Percentiles rank a stretch among this genome's conserved stretches.
Evolutionary conservation across 345 rosid species (phyloP).

Genomic region (Ricinus communis): DNA sequence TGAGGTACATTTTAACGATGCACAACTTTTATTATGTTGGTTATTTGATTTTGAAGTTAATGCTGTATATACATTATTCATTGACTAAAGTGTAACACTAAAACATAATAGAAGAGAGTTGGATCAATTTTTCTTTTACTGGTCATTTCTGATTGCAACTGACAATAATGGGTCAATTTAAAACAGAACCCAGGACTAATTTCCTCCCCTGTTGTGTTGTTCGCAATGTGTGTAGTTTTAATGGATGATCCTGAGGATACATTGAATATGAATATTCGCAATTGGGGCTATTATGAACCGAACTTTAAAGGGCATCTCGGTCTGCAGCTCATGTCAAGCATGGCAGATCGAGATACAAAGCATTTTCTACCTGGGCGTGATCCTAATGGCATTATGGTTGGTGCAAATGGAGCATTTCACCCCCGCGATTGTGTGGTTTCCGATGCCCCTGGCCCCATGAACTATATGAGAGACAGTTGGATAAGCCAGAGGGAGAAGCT

Average conservation of each 20-base stretch:
- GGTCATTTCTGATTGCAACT: not conserved
- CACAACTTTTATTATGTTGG: not conserved
- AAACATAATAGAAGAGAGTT: not conserved
- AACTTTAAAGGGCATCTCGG: slow-evolving; percentile 64
- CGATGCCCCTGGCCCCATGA: slow-evolving; percentile 56
- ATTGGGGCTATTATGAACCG: slow-evolving; percentile 86
- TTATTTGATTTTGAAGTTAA: not conserved
- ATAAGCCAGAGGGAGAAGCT: slow-evolving; percentile 70
- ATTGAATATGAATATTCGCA: slow-evolving; percentile 68
- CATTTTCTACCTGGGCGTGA: slow-evolving; percentile 70
- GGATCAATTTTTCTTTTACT: too few relatives aligned
- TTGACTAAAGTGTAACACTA: not conserved
- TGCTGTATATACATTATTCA: not conserved
- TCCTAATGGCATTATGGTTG: slow-evolving; percentile 50
- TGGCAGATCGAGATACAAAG: slow-evolving; percentile 71
- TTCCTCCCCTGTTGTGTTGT: slow-evolving; percentile 10
- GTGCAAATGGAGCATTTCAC: slow-evolving; percentile 47
- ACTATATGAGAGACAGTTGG: slow-evolving; percentile 66
- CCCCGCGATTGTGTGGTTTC: slow-evolving; percentile 60
- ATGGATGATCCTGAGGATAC: slow-evolving; percentile 66
- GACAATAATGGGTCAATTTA: not conserved
- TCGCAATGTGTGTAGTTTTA: slow-evolving; percentile 37
- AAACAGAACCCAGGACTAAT: not conserved
- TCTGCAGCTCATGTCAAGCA: slow-evolving; percentile 79
- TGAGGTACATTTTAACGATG: too few relatives aligned